Percentiles rank a stretch among this genome's conserved stretches.
Conservation (phyloP, 108 stramenopile genomes). For the Skeletonema tropicum region DNA sequence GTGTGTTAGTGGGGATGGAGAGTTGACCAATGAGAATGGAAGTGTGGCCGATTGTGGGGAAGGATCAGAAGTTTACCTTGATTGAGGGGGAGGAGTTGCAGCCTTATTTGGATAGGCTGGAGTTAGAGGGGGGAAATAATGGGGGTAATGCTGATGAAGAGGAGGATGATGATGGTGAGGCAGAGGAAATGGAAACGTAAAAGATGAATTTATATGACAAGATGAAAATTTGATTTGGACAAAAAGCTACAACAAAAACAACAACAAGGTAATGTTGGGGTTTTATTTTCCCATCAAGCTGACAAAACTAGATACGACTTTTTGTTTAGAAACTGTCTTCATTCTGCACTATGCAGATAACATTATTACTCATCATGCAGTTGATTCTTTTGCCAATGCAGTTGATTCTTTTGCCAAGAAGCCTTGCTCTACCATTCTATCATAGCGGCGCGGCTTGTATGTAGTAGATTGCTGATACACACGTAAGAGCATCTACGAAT, state of each 20-base stretch:
- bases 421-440: too few species aligned
- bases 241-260: neutral
- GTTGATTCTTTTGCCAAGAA: too few species aligned
- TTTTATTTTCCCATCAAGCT: too few species aligned
- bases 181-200: slow-evolving; percentile 56
- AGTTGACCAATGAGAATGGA: slow-evolving; percentile 89
- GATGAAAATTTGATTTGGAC: neutral
- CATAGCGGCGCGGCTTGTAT: too few species aligned
- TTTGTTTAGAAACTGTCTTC: too few species aligned
- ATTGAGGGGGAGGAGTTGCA: slow-evolving; percentile 87
- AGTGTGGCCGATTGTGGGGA: slow-evolving; percentile 83
- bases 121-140: slow-evolving; percentile 68
- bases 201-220: neutral
- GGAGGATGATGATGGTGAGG: slow-evolving; percentile 67
- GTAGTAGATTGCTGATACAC: too few species aligned
- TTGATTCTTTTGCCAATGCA: too few species aligned
- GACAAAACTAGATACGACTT: too few species aligned
- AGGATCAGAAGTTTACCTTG: slow-evolving; percentile 71
- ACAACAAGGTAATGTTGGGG: too few species aligned
- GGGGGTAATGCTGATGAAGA: slow-evolving; percentile 35
- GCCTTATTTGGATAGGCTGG: slow-evolving; percentile 84
- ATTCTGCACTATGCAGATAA: too few species aligned
- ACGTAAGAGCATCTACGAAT: too few species aligned
- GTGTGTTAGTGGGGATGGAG: slow-evolving; percentile 90
- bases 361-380: too few species aligned